Evolutionary conservation across 2,329 filamentous ascomycete species (phyloP), one percentile per base, ranked within the genome.

Genomic region (Cytospora schulzeri): DNA sequence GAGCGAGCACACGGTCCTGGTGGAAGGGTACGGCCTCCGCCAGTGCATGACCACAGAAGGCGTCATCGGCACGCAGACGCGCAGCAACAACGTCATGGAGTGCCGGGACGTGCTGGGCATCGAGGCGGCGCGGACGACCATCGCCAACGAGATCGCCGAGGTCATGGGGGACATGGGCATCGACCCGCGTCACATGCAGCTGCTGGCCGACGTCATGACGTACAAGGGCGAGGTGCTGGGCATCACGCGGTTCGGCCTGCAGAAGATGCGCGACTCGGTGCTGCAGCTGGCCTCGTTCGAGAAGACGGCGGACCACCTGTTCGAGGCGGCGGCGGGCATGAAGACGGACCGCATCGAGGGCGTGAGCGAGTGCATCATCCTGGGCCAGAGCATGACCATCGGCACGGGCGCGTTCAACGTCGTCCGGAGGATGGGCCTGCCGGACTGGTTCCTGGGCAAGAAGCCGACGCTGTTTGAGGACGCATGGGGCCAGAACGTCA

Each of bases 141-240:
- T 99, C 73, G 91, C 95, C 57, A 81, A 85, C 54, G 95, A 99
- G 80, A 98, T 99, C 72, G 85, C 84, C 60, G 83, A 85, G 60
- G 95, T 98, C 73, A 99, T 98, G 93, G 87, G 87, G 41, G 88
- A 90, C 75, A 97, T 99, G 93, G 88, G 87, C 76, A 98, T 99
- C 72, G 95, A 99, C 77, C 94, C 93, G 53, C 91, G 95, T 63
- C 95, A 99, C 79, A 98, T 99, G 93, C 91, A 97, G 75, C 85
- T 99, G 22, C 86, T 99, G 1, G 94, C 95, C 14, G 95, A 99
- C 73, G 93, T 97, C 61, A 99, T 99, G 95, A 98, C 95, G 0
- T 98, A 94, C 84, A 98, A 97, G 80, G 95, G 95, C 58, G 94
- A 98, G 70, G 91, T 99, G 0, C 85, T 97, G 22, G 95, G 95